These are phyloP conservation scores for Alternaria angustiovoidea DNA, from an alignment of 2,329 filamentous ascomycete species.

Conservation along the genomic window DNA sequence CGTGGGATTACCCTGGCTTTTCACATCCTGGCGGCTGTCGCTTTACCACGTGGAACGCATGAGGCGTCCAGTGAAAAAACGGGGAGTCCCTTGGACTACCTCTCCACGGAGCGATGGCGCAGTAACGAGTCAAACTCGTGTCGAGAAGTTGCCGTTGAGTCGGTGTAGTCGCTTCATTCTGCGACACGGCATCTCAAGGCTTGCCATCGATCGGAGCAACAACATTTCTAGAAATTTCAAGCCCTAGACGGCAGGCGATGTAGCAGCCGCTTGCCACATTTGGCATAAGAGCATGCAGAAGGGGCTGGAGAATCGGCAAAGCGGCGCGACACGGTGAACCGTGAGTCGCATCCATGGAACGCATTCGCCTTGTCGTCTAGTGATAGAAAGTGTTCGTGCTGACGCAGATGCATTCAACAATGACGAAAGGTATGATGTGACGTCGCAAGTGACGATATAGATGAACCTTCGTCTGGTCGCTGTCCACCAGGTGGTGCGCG, in stretches of 20 bases:
- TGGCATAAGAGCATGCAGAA: slow-evolving; percentile 6
- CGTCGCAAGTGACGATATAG: slow-evolving; percentile 8
- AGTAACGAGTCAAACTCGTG: slow-evolving; percentile 19
- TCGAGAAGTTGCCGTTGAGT: slow-evolving; percentile 28
- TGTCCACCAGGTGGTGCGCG: slow-evolving; percentile 5
- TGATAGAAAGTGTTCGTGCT: slow-evolving; percentile 4
- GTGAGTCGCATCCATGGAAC: slow-evolving; percentile 5
- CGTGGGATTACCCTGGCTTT: slow-evolving; percentile 19
- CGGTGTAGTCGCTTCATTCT: slow-evolving; percentile 31
- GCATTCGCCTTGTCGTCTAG: slow-evolving; percentile 1
- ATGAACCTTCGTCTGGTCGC: slow-evolving; percentile 5
- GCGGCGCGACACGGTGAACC: slow-evolving; percentile 10
- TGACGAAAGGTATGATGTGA: slow-evolving; percentile 1
- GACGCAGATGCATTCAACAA: not conserved
- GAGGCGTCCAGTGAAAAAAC: slow-evolving; percentile 17
- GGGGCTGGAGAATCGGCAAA: slow-evolving; percentile 4
- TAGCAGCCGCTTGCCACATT: slow-evolving; percentile 3
- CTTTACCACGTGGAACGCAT: slow-evolving; percentile 29
- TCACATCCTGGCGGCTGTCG: slow-evolving; percentile 10
- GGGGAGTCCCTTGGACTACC: slow-evolving; percentile 2
- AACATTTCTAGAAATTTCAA: slow-evolving; percentile 3
- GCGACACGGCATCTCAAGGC: slow-evolving; percentile 18
- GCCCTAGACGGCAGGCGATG: slow-evolving; percentile 5
- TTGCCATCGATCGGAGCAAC: slow-evolving; percentile 12
- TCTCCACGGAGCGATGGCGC: slow-evolving; percentile 1